Evolutionary conservation across 345 rosid species (phyloP).

Genomic region (Iberis pinnata): DNA sequence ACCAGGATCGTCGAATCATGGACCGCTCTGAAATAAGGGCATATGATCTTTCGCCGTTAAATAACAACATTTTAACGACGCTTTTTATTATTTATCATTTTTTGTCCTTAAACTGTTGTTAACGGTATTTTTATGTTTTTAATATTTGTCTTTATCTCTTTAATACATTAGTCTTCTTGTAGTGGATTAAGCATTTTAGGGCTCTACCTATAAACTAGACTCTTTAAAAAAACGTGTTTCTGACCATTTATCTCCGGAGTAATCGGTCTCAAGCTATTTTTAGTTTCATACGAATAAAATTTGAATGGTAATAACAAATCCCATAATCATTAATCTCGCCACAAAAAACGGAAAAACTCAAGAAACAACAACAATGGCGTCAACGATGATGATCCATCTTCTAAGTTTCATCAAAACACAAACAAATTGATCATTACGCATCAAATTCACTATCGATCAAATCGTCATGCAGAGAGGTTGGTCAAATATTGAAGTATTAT

Average conservation of each 20-base stretch:
- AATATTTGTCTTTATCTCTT: too few relatives aligned
- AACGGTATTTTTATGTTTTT: too few relatives aligned
- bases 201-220: too few relatives aligned
- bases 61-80: too few relatives aligned
- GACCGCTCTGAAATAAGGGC: too few relatives aligned
- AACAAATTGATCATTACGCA: not conserved
- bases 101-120: too few relatives aligned
- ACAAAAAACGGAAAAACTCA: conserved; percentile 14
- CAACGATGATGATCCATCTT: conserved; percentile 13
- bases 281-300: conserved; percentile 4
- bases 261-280: conserved; percentile 16
- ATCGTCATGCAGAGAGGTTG: conserved; percentile 48
- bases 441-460: not conserved
- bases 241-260: conserved; percentile 2
- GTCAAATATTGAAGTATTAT: not conserved
- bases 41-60: too few relatives aligned
- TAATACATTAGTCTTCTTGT: too few relatives aligned
- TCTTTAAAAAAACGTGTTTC: too few relatives aligned
- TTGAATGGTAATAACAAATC: conserved; percentile 15
- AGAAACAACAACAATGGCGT: conserved; percentile 28
- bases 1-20: too few relatives aligned
- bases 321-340: conserved; percentile 14
- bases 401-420: conserved; percentile 9
- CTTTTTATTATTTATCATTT: too few relatives aligned
- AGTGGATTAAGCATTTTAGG: too few relatives aligned